These are phyloP conservation scores for Plasmopara muralis DNA, from an alignment of 352 stramenopile species.

Conservation along the genomic window DNA sequence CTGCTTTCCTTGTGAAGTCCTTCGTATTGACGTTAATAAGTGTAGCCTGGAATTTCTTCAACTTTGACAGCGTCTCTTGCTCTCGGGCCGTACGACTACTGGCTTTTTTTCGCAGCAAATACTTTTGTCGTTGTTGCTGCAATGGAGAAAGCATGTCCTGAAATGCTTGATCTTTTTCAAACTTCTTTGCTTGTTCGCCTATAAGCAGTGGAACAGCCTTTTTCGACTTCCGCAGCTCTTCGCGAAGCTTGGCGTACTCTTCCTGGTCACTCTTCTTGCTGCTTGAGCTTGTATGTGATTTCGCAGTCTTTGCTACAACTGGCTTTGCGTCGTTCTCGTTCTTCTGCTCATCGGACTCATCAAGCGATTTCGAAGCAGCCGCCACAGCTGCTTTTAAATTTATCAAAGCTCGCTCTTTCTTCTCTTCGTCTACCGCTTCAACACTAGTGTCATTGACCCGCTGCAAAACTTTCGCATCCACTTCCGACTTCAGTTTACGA, in stretches of 20 bases:
- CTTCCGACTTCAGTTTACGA: constrained; percentile 51
- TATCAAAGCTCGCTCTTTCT: constrained; percentile 30
- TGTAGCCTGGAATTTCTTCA: constrained; percentile 57
- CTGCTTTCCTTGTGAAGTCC: constrained; percentile 3
- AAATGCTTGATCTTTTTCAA: constrained; percentile 44
- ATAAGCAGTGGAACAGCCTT: constrained; percentile 54
- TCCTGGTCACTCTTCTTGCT: constrained; percentile 31
- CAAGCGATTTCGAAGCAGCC: constrained; percentile 14
- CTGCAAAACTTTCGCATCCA: constrained; percentile 49
- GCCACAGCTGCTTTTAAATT: constrained; percentile 45
- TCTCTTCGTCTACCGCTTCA: constrained; percentile 14
- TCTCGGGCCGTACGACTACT: constrained; percentile 45
- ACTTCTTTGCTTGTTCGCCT: constrained; percentile 49
- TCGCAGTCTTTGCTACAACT: constrained; percentile 1
- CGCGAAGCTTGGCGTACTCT: constrained; percentile 60
- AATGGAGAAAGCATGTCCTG: constrained; percentile 72
- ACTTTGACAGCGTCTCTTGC: constrained; percentile 59
- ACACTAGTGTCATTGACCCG: constrained; percentile 37
- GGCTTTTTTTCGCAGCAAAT: constrained; percentile 54
- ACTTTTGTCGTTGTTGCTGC: constrained; percentile 71
- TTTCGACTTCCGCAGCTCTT: constrained; percentile 57
- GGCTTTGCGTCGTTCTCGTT: neutral
- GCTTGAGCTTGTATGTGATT: constrained; percentile 5
- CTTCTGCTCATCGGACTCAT: constrained; percentile 1
- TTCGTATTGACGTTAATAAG: constrained; percentile 35